Evolutionary conservation across 2,329 filamentous ascomycete genomes (phyloP), one percentile per base, ranked within the genome.

Genomic region (Pseudogymnoascus destructans): DNA sequence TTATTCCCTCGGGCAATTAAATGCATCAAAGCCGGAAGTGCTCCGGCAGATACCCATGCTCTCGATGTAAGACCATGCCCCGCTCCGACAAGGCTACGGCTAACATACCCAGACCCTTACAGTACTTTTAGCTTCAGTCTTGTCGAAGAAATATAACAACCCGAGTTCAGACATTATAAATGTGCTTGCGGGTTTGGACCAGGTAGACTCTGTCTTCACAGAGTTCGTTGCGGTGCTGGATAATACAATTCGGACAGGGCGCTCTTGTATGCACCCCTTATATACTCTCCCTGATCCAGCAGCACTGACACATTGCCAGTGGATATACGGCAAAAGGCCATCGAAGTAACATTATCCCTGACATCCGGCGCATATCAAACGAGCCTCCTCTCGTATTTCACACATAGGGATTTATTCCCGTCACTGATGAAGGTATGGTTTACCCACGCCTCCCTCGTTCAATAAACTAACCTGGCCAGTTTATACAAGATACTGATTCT

Each of bases 301-400:
- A 61, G 57, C 58, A 30, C 70, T 72, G 63, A 73, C 61, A 40
- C 13, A 13, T 17, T n/a, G 57, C 5, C 64, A 91, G 86, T 87
- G 67, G 80, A 86, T 36, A 69, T 93, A 57, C 84, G 91, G 59
- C 79, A 84, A 64, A 90, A 88, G 69, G 92, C 91, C 6, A 80
- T 96, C 27, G 79, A 87, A 65, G 85, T 89, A 42, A 84, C 91
- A 6, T 78, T 96, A 60, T 86, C 90, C 11, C 84, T 95, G 59
- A 87, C 89, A 5, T 89, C 91, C 8, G 91, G 92, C n/a, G 91
- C 91, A 59, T 97, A 96, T 70, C 90, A 95, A 72, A 97, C 93
- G 3, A 93, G 89, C 54, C 77, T 98, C 19, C 79, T 96, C 58
- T 95, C 91, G 1, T 98, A 97, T 72, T 89, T 98, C 68, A 93